Base-by-base conservation (phyloP, 177 flowering plant species). In the Vitis hybrid region DNA sequence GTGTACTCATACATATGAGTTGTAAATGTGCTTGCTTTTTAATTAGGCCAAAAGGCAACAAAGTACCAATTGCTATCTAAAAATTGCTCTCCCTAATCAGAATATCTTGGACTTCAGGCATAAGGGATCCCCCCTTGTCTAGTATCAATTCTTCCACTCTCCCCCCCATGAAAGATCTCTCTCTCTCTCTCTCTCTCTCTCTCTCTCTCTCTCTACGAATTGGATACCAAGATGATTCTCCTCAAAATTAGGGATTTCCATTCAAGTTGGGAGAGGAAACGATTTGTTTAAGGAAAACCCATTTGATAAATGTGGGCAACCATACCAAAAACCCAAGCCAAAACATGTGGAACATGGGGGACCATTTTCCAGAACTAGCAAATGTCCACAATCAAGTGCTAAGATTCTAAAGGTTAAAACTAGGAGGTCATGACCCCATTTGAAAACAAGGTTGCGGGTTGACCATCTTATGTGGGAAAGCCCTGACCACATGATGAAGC, bases 211-310 rank as follows among this genome's bases (percentile, higher is more conserved):
- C 18, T 62, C 19, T 34, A 34, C 9, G 50, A 61, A 61, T 32
- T 61, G 49, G 64, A 9, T 32, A 3, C 39, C 56, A 30, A 57
- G 54, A 19, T 39, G 39, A 56, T 67, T 55, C 39, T 45, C 63
- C 63, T 57, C 30, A 68, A 58, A 57, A 68, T 19, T 17, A 17
- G 70, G 62, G 63, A 68, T 68, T 68, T 59, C 55, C 18, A n/a
- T 17, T 45, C 14, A 67, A 39, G 59, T 30, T 21, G 49, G 50
- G 59, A 15, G 68, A 52, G 14, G 14, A 66, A 52, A 21, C 21
- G 17, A 21, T 10, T 13, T 9, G 51, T 55, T 67, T 39, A 39
- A 39, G 8, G 23, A 60, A 21, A 9, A 60, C 14, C 34, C 21
- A 21, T 30, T 21, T 21, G 62, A 60, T 13, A 60, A 60, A 30